Percentiles rank a stretch among this genome's conserved stretches.
Conservation (phyloP, 176 grass and related monocot genomes). For the Musa schizocarpa region DNA sequence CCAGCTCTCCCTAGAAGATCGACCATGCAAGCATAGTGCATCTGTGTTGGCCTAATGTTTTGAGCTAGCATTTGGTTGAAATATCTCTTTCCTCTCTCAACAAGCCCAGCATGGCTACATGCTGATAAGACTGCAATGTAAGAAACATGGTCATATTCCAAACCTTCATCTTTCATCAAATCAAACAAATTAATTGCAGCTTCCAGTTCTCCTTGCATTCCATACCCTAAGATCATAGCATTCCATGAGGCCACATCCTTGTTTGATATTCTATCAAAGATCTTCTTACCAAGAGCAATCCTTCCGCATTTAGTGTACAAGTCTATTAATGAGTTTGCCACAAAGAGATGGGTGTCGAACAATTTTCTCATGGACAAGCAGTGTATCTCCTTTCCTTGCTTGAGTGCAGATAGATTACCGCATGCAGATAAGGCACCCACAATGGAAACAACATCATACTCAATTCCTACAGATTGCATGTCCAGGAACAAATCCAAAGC, state of each 20-base stretch:
- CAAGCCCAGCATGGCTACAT: constrained; percentile 72
- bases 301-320: constrained; percentile 74
- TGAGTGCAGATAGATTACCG: constrained; percentile 61
- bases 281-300: constrained; percentile 48
- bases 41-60: constrained; percentile 56
- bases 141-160: constrained; percentile 77
- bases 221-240: constrained; percentile 67
- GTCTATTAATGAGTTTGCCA: constrained; percentile 58
- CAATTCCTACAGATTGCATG: constrained; percentile 49
- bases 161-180: constrained; percentile 46
- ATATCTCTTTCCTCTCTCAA: constrained; percentile 65
- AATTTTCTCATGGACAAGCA: constrained; percentile 47
- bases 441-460: constrained; percentile 64
- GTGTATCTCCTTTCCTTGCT: constrained; percentile 81
- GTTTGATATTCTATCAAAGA: constrained; percentile 44
- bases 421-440: constrained; percentile 67
- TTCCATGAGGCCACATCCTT: constrained; percentile 85
- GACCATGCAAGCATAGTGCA: constrained; percentile 92
- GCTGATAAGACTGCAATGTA: constrained; percentile 72
- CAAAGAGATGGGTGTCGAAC: constrained; percentile 40
- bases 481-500: constrained; percentile 64
- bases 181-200: constrained; percentile 58
- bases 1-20: constrained; percentile 80
- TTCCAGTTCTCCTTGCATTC: constrained; percentile 59
- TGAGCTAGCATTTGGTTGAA: constrained; percentile 64